Percentiles rank a stretch among this genome's conserved stretches.
These are phyloP conservation scores for Oryza rufipogon DNA, from an alignment of 176 grass and related monocot genomes.

Conservation along the genomic window DNA sequence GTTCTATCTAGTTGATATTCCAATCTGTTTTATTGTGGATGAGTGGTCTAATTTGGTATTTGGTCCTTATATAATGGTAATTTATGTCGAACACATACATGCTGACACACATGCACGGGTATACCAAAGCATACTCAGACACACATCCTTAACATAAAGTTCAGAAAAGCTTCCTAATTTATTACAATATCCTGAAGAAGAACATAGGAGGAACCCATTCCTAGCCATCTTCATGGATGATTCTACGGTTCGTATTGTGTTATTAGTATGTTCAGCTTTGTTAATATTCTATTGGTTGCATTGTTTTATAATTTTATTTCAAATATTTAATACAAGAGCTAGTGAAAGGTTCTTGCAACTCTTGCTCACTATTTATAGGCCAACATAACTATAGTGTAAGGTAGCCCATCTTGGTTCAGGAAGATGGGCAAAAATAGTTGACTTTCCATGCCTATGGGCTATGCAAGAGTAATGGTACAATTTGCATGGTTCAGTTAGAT, in stretches of 20 bases:
- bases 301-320: slow-evolving; percentile 21
- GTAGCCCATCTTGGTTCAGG: background rate
- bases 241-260: slow-evolving; percentile 42
- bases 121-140: no score
- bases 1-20: background rate
- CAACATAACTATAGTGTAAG: background rate
- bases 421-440: background rate
- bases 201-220: slow-evolving; percentile 47
- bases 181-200: slow-evolving; percentile 48
- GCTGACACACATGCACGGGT: no score
- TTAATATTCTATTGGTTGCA: slow-evolving; percentile 4
- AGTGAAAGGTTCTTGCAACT: no score
- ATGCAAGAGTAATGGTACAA: no score
- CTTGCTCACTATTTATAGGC: no score
- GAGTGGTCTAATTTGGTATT: no score
- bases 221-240: slow-evolving; percentile 54
- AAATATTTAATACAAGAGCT: background rate
- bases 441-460: no score
- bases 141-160: slow-evolving; percentile 15
- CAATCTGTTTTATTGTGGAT: background rate
- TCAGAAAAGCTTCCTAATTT: slow-evolving; percentile 62
- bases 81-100: no score
- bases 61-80: no score
- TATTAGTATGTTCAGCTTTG: background rate
- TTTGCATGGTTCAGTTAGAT: no score